Evolutionary conservation across 768 basidiomycete species (phyloP).

Genomic region (Russula dissimulans): DNA sequence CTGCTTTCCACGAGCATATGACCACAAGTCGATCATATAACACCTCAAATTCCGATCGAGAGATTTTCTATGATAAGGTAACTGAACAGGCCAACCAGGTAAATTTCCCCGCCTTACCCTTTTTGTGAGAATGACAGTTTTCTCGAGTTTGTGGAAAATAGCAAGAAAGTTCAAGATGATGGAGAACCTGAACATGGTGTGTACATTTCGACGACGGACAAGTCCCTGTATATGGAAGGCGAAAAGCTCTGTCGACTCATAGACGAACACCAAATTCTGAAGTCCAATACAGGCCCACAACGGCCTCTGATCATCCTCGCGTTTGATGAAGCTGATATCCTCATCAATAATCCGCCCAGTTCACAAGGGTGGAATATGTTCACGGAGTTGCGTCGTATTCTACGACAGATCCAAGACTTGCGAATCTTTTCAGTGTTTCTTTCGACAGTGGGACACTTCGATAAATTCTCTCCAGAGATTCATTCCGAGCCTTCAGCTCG

Average conservation of each 20-base stretch:
- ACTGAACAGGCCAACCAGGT: not conserved
- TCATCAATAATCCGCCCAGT: not conserved
- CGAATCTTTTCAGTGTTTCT: not conserved
- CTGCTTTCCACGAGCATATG: not conserved
- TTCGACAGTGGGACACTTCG: not conserved
- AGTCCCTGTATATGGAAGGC: not conserved
- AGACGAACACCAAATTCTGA: not conserved
- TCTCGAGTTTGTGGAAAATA: no score
- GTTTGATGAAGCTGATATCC: not conserved
- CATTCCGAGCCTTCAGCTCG: not conserved
- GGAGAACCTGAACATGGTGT: no score
- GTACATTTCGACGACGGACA: no score
- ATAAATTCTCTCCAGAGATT: not conserved
- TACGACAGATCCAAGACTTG: not conserved
- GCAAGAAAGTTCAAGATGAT: no score
- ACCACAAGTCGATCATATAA: not conserved
- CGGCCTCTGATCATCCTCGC: not conserved
- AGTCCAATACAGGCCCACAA: not conserved
- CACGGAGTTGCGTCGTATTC: not conserved
- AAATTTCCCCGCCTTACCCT: not conserved
- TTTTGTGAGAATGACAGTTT: no score
- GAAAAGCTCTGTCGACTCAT: not conserved
- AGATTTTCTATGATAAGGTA: not conserved
- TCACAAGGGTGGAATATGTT: not conserved
- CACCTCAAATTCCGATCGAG: not conserved